These are phyloP conservation scores for Colletotrichum sp. DNA, from an alignment of 2,329 filamentous ascomycete genomes.

Conservation along the genomic window DNA sequence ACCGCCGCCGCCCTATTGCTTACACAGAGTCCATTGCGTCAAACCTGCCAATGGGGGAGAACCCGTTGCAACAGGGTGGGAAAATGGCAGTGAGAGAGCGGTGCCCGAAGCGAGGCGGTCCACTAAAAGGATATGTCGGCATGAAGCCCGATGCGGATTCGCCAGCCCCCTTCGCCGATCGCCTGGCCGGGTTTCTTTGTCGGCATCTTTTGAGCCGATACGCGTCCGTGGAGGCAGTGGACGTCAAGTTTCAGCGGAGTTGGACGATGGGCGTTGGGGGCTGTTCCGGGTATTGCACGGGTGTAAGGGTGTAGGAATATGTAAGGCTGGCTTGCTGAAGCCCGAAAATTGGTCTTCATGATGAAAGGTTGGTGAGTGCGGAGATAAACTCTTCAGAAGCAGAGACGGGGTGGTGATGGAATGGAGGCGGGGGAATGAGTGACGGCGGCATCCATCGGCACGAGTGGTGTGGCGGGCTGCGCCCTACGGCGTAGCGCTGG, in stretches of 20 bases:
- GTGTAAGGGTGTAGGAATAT: not conserved
- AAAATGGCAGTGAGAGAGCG: not conserved
- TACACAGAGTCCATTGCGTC: not conserved
- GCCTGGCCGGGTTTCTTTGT: not conserved
- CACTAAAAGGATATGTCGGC: conserved; percentile 12
- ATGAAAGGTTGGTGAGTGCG: not conserved
- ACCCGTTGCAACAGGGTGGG: not conserved
- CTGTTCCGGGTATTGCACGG: not conserved
- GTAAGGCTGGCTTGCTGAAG: not conserved
- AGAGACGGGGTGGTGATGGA: not conserved
- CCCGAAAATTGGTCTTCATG: not conserved
- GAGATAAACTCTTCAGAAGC: not conserved
- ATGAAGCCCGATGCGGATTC: not conserved
- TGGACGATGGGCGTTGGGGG: not conserved
- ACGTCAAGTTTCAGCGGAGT: not conserved
- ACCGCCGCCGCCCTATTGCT: not conserved
- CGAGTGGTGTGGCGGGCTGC: not conserved
- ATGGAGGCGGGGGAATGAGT: not conserved
- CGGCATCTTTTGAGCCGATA: conserved; percentile 22
- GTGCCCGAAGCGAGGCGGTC: not conserved
- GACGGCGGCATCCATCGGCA: not conserved
- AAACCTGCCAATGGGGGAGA: not conserved
- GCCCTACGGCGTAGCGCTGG: not conserved
- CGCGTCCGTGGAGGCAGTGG: not conserved
- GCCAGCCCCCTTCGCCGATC: conserved; percentile 2